Evolutionary conservation across 2,329 filamentous ascomycete species (phyloP).

Genomic region (Bretziella fagacearum): DNA sequence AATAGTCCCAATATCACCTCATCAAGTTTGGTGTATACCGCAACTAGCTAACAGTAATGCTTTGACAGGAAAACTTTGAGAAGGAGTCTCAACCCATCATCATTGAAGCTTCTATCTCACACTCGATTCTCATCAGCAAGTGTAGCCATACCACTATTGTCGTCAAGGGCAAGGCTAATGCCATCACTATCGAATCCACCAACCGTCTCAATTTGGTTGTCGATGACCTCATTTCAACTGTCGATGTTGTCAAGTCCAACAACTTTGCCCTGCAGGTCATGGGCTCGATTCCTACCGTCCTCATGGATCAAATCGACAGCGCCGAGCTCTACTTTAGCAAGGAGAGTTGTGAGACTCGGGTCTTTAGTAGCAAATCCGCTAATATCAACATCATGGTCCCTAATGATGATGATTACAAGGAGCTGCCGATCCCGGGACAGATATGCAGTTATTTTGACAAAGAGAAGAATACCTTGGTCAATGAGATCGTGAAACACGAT

Average conservation of each 20-base stretch:
- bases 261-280: constrained; percentile 92
- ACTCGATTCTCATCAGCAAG: constrained; percentile 80
- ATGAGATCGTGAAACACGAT: constrained; percentile 89
- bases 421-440: constrained; percentile 78
- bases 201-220: constrained; percentile 69
- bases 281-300: constrained; percentile 67
- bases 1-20: constrained; percentile 21
- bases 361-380: constrained; percentile 79
- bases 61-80: constrained; percentile 80
- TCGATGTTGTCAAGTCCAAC: constrained; percentile 88
- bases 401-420: constrained; percentile 61
- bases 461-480: constrained; percentile 57
- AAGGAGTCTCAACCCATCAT: constrained; percentile 55
- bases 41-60: neutral
- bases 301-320: constrained; percentile 86
- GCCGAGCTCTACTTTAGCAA: constrained; percentile 74
- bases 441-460: constrained; percentile 60
- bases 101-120: constrained; percentile 64
- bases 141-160: constrained; percentile 86
- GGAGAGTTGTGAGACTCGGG: constrained; percentile 58
- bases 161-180: constrained; percentile 84
- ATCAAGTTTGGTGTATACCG: neutral
- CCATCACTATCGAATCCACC: constrained; percentile 90
- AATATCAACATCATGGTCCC: constrained; percentile 79
- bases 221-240: constrained; percentile 73